Base-by-base conservation (phyloP, 345 rosid genomes). In the Firmiana major region DNA sequence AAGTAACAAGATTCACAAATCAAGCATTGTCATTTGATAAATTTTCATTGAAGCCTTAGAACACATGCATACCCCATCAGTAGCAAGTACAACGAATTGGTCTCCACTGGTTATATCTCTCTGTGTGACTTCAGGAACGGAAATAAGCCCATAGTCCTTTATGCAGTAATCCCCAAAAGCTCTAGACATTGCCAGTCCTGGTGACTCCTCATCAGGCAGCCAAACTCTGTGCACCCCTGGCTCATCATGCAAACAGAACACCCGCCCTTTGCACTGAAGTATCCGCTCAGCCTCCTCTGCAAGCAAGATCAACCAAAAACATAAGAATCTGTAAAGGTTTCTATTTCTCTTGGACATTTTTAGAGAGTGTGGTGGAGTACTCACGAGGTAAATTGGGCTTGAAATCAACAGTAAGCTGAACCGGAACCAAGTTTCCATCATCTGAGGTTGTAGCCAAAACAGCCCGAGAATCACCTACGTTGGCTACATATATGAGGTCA, bases 181-280 rank as follows among this genome's bases (percentile, higher is more conserved):
- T 84, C 99, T 88, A 17, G 98, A 95, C 99, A 95, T 95, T 55
- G 99, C 97, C 6, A 95, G 92, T 45, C 99, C 99, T 0, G 98
- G 99, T 1, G 85, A 85, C 42, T 93, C 93, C 73, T 74, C 89
- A 42, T 88, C 82, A 2, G 98, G 98, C 74, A 90, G 90, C 99
- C 99, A 95, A 31, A 95, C 82, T 11, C 99, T 89, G 78, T 95
- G 97, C 51, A 95, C 93, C 10, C 97, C 97, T 22, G 94, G 99
- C 84, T 95, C 98, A 42, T 95, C 99, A 5, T 85, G 64, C 19
- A 92, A 73, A 78, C 94, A 88, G 85, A 92, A 95, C 0, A 95
- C 93, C 45, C 94, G 49, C 16, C 99, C 99, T 2, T 84, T 85
- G 87, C 92, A 89, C 68, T 86, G 84, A 4, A 15, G 57, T 81